These are phyloP conservation scores for Zarea fungicola DNA, from an alignment of 2,329 filamentous ascomycete species.

Conservation along the genomic window DNA sequence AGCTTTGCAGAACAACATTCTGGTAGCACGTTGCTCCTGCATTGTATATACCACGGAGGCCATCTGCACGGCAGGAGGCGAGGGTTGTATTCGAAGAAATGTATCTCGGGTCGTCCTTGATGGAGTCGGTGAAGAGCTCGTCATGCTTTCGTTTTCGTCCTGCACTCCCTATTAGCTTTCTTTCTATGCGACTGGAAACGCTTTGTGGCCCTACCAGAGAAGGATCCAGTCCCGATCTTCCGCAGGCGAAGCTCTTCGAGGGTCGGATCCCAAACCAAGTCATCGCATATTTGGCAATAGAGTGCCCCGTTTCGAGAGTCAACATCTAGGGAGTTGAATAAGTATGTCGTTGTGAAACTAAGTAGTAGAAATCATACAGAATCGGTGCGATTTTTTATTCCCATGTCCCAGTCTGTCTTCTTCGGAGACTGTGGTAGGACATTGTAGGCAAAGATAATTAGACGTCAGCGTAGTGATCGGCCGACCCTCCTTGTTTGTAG, in stretches of 20 bases:
- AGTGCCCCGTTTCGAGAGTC: conserved; percentile 71
- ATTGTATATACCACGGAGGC: conserved; percentile 89
- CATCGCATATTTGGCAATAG: conserved; percentile 77
- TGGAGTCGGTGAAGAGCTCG: conserved; percentile 59
- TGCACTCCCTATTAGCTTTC: conserved; percentile 22
- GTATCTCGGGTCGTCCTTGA: conserved; percentile 69
- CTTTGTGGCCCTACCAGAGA: conserved; percentile 48
- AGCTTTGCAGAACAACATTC: conserved; percentile 88
- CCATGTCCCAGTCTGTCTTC: conserved; percentile 64
- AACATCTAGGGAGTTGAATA: conserved; percentile 52
- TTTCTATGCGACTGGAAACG: neutral
- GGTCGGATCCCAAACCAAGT: conserved; percentile 77
- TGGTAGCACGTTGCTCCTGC: conserved; percentile 99
- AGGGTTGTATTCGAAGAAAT: conserved; percentile 73
- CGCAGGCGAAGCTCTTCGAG: conserved; percentile 69
- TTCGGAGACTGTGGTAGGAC: conserved; percentile 61
- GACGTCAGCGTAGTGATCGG: conserved; percentile 58
- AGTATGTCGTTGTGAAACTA: neutral
- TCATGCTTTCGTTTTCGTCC: conserved; percentile 72
- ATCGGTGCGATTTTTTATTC: conserved; percentile 63
- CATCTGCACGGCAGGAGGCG: conserved; percentile 78
- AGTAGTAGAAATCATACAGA: conserved; percentile 48
- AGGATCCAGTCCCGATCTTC: conserved; percentile 62
- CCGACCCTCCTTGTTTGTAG: conserved; percentile 50
- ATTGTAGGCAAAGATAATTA: conserved; percentile 70